Evolutionary conservation across 2,329 filamentous ascomycete species (phyloP).

Genomic region (Tolypocladium paradoxum): DNA sequence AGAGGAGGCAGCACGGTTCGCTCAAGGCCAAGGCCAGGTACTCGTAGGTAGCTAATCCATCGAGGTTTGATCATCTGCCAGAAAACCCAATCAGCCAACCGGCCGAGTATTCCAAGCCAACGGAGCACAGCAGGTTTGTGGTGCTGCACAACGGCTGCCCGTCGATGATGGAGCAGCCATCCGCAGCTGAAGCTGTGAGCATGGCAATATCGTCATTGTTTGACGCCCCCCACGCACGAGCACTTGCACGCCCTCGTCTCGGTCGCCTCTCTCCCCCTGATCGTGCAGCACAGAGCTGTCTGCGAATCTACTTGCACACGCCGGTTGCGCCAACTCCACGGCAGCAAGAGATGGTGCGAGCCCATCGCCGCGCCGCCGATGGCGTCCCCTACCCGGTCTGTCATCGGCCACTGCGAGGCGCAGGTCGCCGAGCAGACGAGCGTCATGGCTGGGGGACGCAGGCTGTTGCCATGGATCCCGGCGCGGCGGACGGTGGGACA

Average conservation of each 20-base stretch:
- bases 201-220: background rate
- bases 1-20: too few species aligned
- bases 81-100: background rate
- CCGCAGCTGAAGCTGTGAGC: background rate
- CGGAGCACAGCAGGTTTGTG: background rate
- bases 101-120: background rate
- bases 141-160: background rate
- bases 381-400: background rate
- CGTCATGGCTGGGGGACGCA: background rate
- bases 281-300: background rate
- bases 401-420: background rate
- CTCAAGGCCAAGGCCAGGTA: background rate
- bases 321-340: background rate
- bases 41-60: background rate
- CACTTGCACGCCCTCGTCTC: background rate
- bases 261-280: background rate
- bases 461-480: background rate
- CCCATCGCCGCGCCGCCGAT: background rate
- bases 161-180: background rate
- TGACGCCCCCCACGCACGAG: background rate
- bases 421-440: background rate
- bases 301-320: background rate
- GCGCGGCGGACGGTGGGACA: background rate
- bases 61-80: background rate
- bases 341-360: background rate